phyloP scores from a whole-genome alignment of 176 grass and related monocot genomes.

The Tuctoria greenei region DNA sequence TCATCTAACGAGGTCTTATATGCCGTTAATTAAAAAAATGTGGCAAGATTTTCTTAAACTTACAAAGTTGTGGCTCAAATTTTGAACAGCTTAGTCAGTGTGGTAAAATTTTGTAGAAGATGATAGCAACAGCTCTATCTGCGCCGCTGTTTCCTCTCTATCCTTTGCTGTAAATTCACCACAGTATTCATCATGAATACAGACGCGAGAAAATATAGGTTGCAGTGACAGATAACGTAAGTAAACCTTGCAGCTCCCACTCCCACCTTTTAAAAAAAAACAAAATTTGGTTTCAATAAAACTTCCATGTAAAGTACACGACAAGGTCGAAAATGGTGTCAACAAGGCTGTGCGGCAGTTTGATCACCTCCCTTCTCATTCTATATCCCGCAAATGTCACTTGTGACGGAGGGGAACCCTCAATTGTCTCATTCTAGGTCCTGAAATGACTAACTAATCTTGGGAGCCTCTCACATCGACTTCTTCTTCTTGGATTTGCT shows the following conservation, averaged over 20 bases:
- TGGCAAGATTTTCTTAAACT: too few species aligned
- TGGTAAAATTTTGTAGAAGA: too few species aligned
- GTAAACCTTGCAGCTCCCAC: neutral
- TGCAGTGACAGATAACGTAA: too few species aligned
- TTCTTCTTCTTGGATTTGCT: constrained; percentile 63
- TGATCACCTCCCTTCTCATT: constrained; percentile 38
- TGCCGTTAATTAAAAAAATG: too few species aligned
- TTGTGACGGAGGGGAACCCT: constrained; percentile 38
- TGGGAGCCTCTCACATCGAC: constrained; percentile 34
- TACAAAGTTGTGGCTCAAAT: too few species aligned
- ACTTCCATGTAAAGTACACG: constrained; percentile 46
- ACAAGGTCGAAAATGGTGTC: constrained; percentile 46
- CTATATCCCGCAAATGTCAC: constrained; percentile 44
- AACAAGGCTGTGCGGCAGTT: constrained; percentile 31
- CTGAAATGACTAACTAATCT: constrained; percentile 36
- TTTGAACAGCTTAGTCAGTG: too few species aligned
- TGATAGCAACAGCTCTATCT: too few species aligned
- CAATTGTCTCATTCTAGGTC: constrained; percentile 44
- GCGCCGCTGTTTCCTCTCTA: too few species aligned
- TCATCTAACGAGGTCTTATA: too few species aligned
- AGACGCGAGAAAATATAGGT: too few species aligned
- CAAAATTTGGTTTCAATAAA: constrained; percentile 55
- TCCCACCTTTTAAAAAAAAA: constrained; percentile 39
- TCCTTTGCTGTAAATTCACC: too few species aligned
- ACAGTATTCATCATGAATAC: too few species aligned